Evolutionary conservation across 2,329 filamentous ascomycete genomes (phyloP).

Genomic region (Elsinoe necatrix): DNA sequence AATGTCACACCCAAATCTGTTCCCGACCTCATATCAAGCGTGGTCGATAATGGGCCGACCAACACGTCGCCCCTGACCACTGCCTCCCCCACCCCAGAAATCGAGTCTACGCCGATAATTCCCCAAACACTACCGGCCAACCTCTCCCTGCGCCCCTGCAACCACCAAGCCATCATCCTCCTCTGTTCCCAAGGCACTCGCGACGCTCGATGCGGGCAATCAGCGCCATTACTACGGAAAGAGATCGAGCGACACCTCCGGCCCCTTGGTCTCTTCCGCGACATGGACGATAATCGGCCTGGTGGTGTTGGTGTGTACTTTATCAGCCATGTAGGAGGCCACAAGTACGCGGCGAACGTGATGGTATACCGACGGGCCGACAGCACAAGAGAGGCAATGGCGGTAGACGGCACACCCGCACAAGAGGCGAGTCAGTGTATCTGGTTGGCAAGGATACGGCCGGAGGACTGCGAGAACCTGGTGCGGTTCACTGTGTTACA

Average conservation of each 20-base stretch:
- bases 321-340: conserved; percentile 89
- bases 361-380: conserved; percentile 69
- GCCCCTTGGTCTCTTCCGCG: conserved; percentile 73
- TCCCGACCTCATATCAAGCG: conserved; percentile 59
- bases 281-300: conserved; percentile 77
- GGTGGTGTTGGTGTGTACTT: conserved; percentile 95
- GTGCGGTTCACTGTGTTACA: conserved; percentile 82
- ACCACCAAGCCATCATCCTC: conserved; percentile 78
- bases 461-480: conserved; percentile 89
- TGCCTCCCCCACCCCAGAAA: background rate
- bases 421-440: conserved; percentile 70
- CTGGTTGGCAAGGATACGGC: conserved; percentile 76
- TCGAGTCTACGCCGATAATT: conserved; percentile 11
- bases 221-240: conserved; percentile 75
- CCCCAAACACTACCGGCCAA: conserved; percentile 16
- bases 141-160: conserved; percentile 54
- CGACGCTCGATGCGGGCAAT: conserved; percentile 89
- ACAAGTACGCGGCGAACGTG: conserved; percentile 93
- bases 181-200: conserved; percentile 93
- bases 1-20: conserved; percentile 71
- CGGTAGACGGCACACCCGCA: conserved; percentile 18
- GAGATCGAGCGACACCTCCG: conserved; percentile 87
- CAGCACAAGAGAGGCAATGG: conserved; percentile 21
- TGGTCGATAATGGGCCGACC: conserved; percentile 65
- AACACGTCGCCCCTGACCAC: conserved; percentile 54